Evolutionary conservation across 345 rosid species (phyloP).

Genomic region (Gossypium rotundifolium): DNA sequence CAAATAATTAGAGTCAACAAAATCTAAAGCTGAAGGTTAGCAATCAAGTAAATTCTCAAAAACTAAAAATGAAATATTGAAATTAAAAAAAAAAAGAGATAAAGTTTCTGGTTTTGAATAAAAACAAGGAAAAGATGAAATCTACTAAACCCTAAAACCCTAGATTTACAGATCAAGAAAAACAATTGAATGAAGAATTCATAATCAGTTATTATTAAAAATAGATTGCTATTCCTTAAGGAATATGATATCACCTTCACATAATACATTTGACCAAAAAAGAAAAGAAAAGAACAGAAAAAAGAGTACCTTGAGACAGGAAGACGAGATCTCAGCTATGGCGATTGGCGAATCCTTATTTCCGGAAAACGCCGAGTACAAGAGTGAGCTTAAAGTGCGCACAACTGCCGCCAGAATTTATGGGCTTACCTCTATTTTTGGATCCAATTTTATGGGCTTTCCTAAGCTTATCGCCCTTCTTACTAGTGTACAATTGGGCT

Average conservation of each 20-base stretch:
- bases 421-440: no score
- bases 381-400: background rate
- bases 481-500: background rate
- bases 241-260: background rate
- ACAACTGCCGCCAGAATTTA: background rate
- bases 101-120: background rate
- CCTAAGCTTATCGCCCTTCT: background rate
- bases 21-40: background rate
- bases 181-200: background rate
- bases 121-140: background rate
- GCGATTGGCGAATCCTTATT: background rate
- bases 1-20: background rate
- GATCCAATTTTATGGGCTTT: no score
- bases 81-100: background rate
- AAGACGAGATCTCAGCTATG: background rate
- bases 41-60: background rate
- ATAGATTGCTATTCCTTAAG: background rate
- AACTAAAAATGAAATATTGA: background rate
- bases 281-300: no score
- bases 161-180: conserved; percentile 7
- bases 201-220: background rate
- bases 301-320: background rate
- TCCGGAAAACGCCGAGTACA: background rate
- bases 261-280: background rate
- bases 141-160: background rate